phyloP scores from a whole-genome alignment of 352 stramenopile genomes.

The Globisporangium emineosum region DNA sequence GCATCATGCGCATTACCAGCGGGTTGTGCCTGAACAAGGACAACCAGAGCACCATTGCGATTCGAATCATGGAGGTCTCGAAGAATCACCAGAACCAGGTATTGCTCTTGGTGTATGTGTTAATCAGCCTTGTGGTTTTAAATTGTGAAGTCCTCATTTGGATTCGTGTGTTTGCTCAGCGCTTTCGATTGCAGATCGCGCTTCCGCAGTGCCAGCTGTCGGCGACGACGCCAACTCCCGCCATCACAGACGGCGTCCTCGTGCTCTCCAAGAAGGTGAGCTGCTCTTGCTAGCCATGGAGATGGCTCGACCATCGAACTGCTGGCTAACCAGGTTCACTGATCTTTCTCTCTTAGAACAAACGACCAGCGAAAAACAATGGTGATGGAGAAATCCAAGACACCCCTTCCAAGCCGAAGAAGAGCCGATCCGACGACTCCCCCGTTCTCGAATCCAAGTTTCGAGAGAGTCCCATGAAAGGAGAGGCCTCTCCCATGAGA shows the following conservation, averaged over 20 bases:
- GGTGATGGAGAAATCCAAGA: slow-evolving; percentile 27
- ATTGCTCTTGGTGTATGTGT: neutral
- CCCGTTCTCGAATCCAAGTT: slow-evolving; percentile 1
- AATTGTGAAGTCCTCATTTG: neutral
- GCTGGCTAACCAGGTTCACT: neutral
- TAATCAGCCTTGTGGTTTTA: neutral
- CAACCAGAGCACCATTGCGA: slow-evolving; percentile 41
- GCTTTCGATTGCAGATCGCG: slow-evolving; percentile 57
- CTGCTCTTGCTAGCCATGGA: neutral
- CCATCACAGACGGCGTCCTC: slow-evolving; percentile 47
- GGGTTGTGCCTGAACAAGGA: slow-evolving; percentile 63
- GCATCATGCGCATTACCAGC: slow-evolving; percentile 56
- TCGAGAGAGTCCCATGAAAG: neutral
- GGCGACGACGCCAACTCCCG: slow-evolving; percentile 22
- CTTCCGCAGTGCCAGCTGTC: slow-evolving; percentile 35
- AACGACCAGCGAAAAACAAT: slow-evolving; percentile 52
- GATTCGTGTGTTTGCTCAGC: slow-evolving; percentile 22
- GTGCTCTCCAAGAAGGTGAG: slow-evolving; percentile 69
- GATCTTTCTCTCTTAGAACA: slow-evolving; percentile 38
- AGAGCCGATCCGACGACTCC: slow-evolving; percentile 28
- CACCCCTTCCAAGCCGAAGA: slow-evolving; percentile 39
- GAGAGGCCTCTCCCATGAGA: slow-evolving; percentile 12
- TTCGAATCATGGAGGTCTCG: slow-evolving; percentile 79
- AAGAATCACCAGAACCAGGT: slow-evolving; percentile 87
- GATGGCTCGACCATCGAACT: neutral